Base-by-base conservation (phyloP, 805 yeast species). In the Yamadazyma sp. region DNA sequence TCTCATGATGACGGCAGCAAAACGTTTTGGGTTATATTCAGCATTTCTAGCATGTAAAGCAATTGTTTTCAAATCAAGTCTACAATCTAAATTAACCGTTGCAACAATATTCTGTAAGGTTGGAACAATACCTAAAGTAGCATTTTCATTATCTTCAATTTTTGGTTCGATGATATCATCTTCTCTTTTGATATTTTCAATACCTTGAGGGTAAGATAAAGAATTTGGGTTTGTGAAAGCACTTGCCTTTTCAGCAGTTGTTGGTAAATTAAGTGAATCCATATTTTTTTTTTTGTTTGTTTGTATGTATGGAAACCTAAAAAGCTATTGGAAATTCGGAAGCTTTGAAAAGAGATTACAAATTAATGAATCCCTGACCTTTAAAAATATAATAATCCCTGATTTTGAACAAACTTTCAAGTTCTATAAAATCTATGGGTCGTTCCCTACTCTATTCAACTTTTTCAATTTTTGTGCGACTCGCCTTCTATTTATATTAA, bases 1-100 rank as follows among this genome's bases (percentile, higher is more conserved):
- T 74, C 98, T 86, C 98, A 93, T 93, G 50, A 93, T 93, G 32
- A 93, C 98, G 40, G 98, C 98, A 10, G 98, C 98, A 70, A 93
- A 93, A 70, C 98, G 95, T 55, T 85, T 87, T 33, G 98, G 98
- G 54, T 93, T 93, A 66, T 93, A 93, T 61, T 93, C 98, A 23
- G 98, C 98, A 64, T 93, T 93, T 76, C 98, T 87, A 2, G 98
- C 98, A 63, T 93, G 98, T 43, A 93, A 70, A 1, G 98, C 98
- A 56, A 93, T 94, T 13, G 98, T 93, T 57, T 93, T 93, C 60
- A 93, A 76, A 62, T 93, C 98, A 50, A 93, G 70, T 44, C 98
- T 81, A 62, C 98, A 93, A 48, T 93, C 98, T 58, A 93, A 73
- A 56, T 93, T 91, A 40, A 93, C 98, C 0, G 98, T 93, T 23